A percentile compares a stretch with the other conserved stretches of the same genome.
Evolutionary conservation across 164 flowering plant species (phyloP).

Genomic region (Magnolia officinalis): DNA sequence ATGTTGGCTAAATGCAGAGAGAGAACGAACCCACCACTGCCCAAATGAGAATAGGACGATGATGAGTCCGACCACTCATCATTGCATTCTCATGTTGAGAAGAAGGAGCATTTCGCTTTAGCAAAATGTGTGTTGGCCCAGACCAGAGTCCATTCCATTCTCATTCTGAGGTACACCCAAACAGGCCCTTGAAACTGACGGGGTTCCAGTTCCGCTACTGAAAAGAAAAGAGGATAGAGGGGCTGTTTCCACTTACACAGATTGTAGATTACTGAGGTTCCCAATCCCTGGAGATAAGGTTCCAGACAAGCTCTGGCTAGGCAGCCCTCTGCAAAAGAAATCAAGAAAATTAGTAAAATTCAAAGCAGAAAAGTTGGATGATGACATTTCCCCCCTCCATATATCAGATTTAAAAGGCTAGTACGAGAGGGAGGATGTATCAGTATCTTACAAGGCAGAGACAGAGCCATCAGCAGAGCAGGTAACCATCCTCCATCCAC

Average conservation of each 20-base stretch:
- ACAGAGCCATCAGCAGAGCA: conserved; percentile 81
- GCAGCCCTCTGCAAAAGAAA: conserved; percentile 63
- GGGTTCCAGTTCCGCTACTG: background rate
- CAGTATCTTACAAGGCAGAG: conserved; percentile 65
- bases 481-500: conserved; percentile 97
- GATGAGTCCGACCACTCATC: too few relatives aligned
- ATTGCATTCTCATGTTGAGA: too few relatives aligned
- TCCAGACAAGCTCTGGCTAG: conserved; percentile 83
- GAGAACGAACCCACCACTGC: too few relatives aligned
- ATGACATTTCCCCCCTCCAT: background rate
- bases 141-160: too few relatives aligned
- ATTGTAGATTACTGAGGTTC: conserved; percentile 71
- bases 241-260: conserved; percentile 59
- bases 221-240: background rate
- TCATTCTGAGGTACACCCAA: too few relatives aligned
- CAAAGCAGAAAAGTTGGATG: background rate
- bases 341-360: background rate
- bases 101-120: too few relatives aligned
- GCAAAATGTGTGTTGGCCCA: too few relatives aligned
- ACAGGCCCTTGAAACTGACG: too few relatives aligned
- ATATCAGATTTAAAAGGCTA: too few relatives aligned
- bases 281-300: conserved; percentile 71
- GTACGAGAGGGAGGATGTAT: background rate
- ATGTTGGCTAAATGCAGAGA: too few relatives aligned
- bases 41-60: too few relatives aligned